A percentile compares a stretch with the other conserved stretches of the same genome.
Conservation (phyloP, 2,329 filamentous ascomycete species). For the Scedosporium dehoogii region DNA sequence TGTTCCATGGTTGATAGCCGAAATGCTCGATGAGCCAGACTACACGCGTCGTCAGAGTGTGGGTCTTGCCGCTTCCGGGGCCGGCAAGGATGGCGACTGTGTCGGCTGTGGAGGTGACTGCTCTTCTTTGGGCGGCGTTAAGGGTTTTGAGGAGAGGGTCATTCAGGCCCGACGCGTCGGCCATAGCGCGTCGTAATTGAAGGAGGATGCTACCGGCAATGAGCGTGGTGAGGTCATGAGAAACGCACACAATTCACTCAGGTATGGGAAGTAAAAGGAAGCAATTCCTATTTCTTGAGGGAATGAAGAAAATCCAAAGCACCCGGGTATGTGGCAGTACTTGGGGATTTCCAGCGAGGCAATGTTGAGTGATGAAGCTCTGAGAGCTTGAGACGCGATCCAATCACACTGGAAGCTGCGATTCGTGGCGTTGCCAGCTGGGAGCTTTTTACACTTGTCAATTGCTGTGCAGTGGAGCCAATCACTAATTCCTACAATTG, state of each 20-base stretch:
- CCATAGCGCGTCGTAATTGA: not conserved
- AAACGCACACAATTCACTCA: no score
- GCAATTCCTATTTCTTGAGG: no score
- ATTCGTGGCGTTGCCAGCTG: not conserved
- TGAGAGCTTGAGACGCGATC: not conserved
- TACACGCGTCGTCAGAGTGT: constrained; percentile 85
- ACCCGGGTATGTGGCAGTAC: no score
- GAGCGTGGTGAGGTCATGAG: no score
- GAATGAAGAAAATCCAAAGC: no score
- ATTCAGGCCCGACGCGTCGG: constrained; percentile 2
- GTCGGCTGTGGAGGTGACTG: constrained; percentile 40
- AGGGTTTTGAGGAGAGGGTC: constrained; percentile 35
- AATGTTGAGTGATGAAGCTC: no score
- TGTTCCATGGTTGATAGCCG: constrained; percentile 69
- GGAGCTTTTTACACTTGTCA: no score
- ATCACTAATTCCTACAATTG: no score
- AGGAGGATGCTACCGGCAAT: not conserved
- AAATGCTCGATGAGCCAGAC: constrained; percentile 72
- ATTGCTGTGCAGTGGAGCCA: no score
- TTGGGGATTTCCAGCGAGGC: no score
- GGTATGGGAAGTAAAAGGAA: not conserved
- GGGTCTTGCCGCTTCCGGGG: constrained; percentile 77
- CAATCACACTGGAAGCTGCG: not conserved
- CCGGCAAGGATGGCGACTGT: constrained; percentile 59
- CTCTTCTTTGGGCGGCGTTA: constrained; percentile 45